Conservation (phyloP, 2,329 filamentous ascomycete species). For the Nemania serpens region DNA sequence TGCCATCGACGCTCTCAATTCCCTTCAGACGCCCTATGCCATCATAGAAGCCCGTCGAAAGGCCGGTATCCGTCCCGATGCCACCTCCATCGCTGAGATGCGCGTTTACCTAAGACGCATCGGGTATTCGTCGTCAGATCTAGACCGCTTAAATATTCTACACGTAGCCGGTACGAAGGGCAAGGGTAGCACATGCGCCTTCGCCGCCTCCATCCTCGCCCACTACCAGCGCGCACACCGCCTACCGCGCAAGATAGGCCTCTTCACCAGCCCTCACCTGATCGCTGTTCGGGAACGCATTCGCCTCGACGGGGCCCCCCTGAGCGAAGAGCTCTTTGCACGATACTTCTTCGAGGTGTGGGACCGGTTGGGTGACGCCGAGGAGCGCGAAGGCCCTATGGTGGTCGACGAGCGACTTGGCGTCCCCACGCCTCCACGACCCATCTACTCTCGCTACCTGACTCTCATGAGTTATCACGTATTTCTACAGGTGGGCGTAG, state of each 20-base stretch:
- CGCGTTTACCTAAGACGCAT: conserved; percentile 75
- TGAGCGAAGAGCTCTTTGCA: conserved; percentile 63
- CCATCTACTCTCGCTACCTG: conserved; percentile 65
- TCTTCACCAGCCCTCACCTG: conserved; percentile 73
- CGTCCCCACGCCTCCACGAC: conserved; percentile 48
- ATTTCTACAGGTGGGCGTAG: conserved; percentile 66
- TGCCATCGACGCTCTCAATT: conserved; percentile 83
- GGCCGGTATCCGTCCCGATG: conserved; percentile 72
- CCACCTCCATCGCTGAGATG: conserved; percentile 76
- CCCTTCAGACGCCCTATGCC: conserved; percentile 85
- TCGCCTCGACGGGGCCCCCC: conserved; percentile 61
- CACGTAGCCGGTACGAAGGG: conserved; percentile 79
- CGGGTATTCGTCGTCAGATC: conserved; percentile 68
- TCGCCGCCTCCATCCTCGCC: conserved; percentile 65
- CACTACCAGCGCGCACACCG: conserved; percentile 48
- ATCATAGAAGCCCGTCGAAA: conserved; percentile 79
- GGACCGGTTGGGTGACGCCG: conserved; percentile 55
- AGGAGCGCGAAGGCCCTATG: conserved; percentile 36
- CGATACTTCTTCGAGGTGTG: conserved; percentile 72
- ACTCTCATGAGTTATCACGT: conserved; percentile 53
- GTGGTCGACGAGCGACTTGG: conserved; percentile 37
- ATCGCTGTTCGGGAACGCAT: conserved; percentile 71
- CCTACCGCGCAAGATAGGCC: conserved; percentile 56
- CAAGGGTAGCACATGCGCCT: conserved; percentile 75
- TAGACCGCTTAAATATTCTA: conserved; percentile 67